A percentile compares a stretch with the other conserved stretches of the same genome.
Evolutionary conservation across 2,329 filamentous ascomycete genomes (phyloP).

Genomic region (Xylariaceae sp.): DNA sequence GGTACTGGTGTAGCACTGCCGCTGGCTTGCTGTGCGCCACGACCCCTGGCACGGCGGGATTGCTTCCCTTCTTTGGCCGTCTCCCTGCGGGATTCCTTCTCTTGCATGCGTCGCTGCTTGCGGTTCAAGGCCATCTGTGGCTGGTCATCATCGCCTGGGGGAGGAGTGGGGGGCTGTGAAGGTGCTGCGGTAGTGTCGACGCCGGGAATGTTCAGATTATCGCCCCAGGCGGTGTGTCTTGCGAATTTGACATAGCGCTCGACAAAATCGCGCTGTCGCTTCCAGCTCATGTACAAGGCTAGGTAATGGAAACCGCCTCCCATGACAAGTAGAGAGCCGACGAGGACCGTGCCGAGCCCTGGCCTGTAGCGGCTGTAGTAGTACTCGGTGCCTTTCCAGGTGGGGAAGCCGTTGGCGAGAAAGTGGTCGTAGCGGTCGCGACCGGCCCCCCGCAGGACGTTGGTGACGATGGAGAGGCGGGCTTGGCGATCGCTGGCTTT

Average conservation of each 20-base stretch:
- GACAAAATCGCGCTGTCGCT: constrained; percentile 85
- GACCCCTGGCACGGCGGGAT: constrained; percentile 33
- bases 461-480: constrained; percentile 76
- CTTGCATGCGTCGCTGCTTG: constrained; percentile 82
- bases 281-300: constrained; percentile 80
- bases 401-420: constrained; percentile 85
- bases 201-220: constrained; percentile 69
- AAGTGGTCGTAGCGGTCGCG: constrained; percentile 95
- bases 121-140: constrained; percentile 66
- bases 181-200: constrained; percentile 47
- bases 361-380: constrained; percentile 95
- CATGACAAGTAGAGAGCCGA: constrained; percentile 75
- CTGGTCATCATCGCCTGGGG: constrained; percentile 46
- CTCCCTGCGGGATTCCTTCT: constrained; percentile 74
- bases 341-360: constrained; percentile 77
- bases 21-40: constrained; percentile 35
- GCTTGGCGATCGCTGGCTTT: constrained; percentile 78
- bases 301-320: constrained; percentile 87
- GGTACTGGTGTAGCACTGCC: constrained; percentile 53
- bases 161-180: constrained; percentile 40
- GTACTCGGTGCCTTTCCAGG: constrained; percentile 96
- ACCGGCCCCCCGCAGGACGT: constrained; percentile 75
- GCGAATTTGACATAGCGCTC: constrained; percentile 89
- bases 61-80: constrained; percentile 52
- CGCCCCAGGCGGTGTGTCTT: constrained; percentile 83